These are phyloP conservation scores for Fusarium graminum DNA, from an alignment of 2,329 filamentous ascomycete genomes.

Conservation along the genomic window DNA sequence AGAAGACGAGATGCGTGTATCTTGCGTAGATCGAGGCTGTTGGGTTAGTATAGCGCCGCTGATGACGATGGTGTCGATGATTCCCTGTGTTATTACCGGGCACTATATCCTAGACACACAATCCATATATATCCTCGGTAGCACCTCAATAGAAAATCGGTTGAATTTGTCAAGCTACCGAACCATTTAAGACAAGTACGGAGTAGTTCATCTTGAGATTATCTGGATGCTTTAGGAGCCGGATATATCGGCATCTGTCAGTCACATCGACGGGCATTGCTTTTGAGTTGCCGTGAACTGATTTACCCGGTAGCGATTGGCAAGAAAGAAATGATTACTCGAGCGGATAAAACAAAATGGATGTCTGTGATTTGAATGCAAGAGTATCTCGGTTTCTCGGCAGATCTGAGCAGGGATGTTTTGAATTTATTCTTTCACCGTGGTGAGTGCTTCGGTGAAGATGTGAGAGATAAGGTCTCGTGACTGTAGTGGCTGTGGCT, in stretches of 20 bases:
- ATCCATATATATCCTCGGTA: conserved; percentile 28
- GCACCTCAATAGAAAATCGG: conserved; percentile 41
- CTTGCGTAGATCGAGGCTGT: conserved; percentile 15
- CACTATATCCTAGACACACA: conserved; percentile 7
- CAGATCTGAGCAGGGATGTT: conserved; percentile 29
- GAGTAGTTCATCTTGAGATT: background rate
- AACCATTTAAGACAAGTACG: background rate
- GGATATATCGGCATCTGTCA: conserved; percentile 23
- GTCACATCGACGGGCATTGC: background rate
- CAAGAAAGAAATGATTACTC: conserved; percentile 12
- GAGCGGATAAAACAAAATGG: conserved; percentile 16
- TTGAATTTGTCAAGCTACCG: conserved; percentile 10
- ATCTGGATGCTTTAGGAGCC: background rate
- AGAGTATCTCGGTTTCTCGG: conserved; percentile 30
- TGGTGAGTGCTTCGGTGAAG: conserved; percentile 29
- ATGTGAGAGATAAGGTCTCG: conserved; percentile 1
- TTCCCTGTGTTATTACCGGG: conserved; percentile 41
- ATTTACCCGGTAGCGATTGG: conserved; percentile 22
- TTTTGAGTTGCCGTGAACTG: conserved; percentile 3
- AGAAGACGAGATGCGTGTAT: conserved; percentile 2
- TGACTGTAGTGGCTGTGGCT: conserved; percentile 17
- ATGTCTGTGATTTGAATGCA: conserved; percentile 10
- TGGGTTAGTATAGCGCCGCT: conserved; percentile 12
- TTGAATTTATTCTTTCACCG: conserved; percentile 16
- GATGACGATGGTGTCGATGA: conserved; percentile 27